Percentiles rank a stretch among this genome's conserved stretches.
Conservation (phyloP, 495 filamentous ascomycete genomes). For the Hypoxylon trugodes region DNA sequence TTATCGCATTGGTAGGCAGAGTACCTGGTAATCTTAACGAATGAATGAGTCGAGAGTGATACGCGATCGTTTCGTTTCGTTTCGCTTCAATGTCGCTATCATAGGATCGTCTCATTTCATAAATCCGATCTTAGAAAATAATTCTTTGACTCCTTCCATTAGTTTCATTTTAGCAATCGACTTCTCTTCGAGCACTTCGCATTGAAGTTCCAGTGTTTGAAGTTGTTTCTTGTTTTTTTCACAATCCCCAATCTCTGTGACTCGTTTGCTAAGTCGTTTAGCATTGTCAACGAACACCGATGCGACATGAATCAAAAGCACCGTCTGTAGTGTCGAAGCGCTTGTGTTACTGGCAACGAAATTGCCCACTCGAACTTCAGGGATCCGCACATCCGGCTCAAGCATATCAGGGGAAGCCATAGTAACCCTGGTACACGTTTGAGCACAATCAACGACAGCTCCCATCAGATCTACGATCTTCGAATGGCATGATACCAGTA, state of each 20-base stretch:
- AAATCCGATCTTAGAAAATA: conserved; percentile 21
- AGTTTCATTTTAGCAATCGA: conserved; percentile 14
- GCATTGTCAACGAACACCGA: conserved; percentile 33
- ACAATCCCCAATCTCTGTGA: background rate
- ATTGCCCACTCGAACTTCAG: conserved; percentile 45
- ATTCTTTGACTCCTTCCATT: conserved; percentile 25
- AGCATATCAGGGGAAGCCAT: conserved; percentile 15
- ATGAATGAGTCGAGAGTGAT: no score
- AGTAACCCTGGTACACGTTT: conserved; percentile 35
- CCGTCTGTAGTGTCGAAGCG: conserved; percentile 45
- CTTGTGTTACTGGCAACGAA: conserved; percentile 41
- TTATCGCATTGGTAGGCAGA: no score
- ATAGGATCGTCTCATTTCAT: conserved; percentile 10
- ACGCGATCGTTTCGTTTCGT: no score
- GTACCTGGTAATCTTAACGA: no score
- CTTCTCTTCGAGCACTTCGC: conserved; percentile 39
- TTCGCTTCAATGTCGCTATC: background rate
- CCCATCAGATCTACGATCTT: conserved; percentile 44
- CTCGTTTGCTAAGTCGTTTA: conserved; percentile 18
- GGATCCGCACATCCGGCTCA: conserved; percentile 36
- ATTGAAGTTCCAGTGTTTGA: conserved; percentile 37
- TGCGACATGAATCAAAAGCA: conserved; percentile 40
- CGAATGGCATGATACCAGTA: conserved; percentile 45
- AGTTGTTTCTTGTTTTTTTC: conserved; percentile 11
- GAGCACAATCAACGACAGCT: conserved; percentile 32